A percentile compares a stretch with the other conserved stretches of the same genome.
These are phyloP conservation scores for Xylaria sp. DNA, from an alignment of 2,329 filamentous ascomycete genomes.

Conservation along the genomic window DNA sequence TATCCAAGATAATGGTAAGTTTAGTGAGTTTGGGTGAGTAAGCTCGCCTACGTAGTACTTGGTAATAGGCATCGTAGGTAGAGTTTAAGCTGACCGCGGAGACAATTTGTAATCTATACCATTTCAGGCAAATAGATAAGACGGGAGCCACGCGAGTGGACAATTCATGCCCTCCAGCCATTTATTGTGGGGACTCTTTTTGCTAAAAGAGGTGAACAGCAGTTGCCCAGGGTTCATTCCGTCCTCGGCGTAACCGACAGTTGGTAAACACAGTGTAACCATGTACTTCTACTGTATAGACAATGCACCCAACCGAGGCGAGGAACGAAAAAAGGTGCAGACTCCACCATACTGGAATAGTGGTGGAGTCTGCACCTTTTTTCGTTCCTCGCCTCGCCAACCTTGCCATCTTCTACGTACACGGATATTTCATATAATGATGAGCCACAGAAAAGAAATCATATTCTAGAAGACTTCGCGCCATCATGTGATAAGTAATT, in stretches of 20 bases:
- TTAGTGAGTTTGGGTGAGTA: neutral
- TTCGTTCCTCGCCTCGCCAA: too few relatives aligned
- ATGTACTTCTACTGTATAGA: neutral
- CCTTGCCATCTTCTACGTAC: too few relatives aligned
- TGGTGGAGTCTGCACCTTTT: too few relatives aligned
- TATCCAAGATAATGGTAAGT: neutral
- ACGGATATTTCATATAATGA: neutral
- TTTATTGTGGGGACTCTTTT: neutral
- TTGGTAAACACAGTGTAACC: neutral
- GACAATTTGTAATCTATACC: neutral
- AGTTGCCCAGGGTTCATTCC: neutral
- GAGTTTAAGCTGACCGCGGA: neutral
- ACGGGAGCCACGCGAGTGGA: constrained; percentile 11
- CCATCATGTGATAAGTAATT: neutral
- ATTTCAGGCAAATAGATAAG: neutral
- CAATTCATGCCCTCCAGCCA: neutral
- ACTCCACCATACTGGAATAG: too few relatives aligned
- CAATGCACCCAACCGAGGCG: neutral
- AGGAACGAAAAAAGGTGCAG: too few relatives aligned
- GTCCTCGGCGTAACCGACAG: constrained; percentile 23
- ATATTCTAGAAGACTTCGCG: constrained; percentile 5
- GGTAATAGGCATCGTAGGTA: neutral
- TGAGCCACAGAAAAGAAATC: neutral
- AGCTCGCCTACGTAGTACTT: neutral
- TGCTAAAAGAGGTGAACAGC: neutral